These are phyloP conservation scores for Vanrija pseudolonga DNA, from an alignment of 1,284 basidiomycete genomes.

Conservation along the genomic window DNA sequence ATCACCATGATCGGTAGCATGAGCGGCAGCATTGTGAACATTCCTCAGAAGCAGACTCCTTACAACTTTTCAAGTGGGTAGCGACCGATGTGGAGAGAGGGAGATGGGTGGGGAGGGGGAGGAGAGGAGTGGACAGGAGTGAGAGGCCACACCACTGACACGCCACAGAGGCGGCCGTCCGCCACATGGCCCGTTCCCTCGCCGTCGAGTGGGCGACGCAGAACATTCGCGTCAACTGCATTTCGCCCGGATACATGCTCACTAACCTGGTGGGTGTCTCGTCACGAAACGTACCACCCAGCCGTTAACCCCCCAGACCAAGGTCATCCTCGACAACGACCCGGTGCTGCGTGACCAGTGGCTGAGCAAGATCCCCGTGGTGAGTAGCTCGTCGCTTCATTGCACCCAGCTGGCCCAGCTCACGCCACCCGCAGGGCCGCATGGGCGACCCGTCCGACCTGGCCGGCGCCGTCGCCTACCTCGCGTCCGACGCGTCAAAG, in stretches of 20 bases:
- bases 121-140: too few species aligned
- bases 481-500: constrained; percentile 44
- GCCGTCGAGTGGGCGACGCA: constrained; percentile 57
- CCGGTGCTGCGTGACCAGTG: constrained; percentile 72
- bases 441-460: constrained; percentile 53
- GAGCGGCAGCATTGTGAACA: constrained; percentile 81
- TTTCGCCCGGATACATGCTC: constrained; percentile 20
- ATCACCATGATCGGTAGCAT: constrained; percentile 88
- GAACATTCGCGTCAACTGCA: constrained; percentile 54
- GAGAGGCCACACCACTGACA: constrained; percentile 2
- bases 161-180: constrained; percentile 46
- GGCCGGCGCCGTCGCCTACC: constrained; percentile 52
- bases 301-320: constrained; percentile 87
- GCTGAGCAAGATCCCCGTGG: constrained; percentile 88
- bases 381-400: too few species aligned
- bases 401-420: neutral
- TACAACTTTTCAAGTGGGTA: constrained; percentile 81
- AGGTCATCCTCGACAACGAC: constrained; percentile 68
- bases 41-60: constrained; percentile 85
- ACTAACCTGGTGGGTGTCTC: neutral
- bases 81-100: too few species aligned
- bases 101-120: too few species aligned
- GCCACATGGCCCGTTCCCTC: constrained; percentile 54
- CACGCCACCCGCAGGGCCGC: constrained; percentile 26
- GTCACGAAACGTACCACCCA: constrained; percentile 63